Conservation (phyloP, 2,329 filamentous ascomycete species). For the Neoscytalidium dimidiatum region DNA sequence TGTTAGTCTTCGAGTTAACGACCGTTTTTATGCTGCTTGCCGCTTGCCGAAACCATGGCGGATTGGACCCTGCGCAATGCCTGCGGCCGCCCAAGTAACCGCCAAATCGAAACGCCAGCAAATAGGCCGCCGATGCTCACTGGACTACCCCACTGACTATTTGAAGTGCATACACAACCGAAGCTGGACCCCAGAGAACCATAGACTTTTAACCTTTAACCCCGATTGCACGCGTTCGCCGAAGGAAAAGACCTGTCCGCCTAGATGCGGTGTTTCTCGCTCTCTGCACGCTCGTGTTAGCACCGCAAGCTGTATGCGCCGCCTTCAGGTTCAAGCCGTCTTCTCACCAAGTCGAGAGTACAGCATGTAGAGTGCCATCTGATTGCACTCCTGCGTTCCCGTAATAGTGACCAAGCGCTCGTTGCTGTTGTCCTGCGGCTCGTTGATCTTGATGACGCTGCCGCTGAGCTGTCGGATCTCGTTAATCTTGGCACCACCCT, state of each 20-base stretch:
- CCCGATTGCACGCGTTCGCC: slow-evolving; percentile 14
- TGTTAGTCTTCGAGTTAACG: background rate
- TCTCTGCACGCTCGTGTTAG: slow-evolving; percentile 24
- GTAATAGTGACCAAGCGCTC: slow-evolving; percentile 97
- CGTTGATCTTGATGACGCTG: slow-evolving; percentile 99
- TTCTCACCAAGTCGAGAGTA: slow-evolving; percentile 88
- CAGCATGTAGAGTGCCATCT: slow-evolving; percentile 99
- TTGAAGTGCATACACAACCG: slow-evolving; percentile 12
- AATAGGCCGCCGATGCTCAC: slow-evolving; percentile 13
- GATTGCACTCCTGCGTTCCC: slow-evolving; percentile 96
- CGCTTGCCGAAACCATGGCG: background rate
- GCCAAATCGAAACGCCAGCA: slow-evolving; percentile 14
- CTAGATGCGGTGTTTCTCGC: slow-evolving; percentile 26
- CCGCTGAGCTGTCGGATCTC: slow-evolving; percentile 96
- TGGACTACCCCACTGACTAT: slow-evolving; percentile 1
- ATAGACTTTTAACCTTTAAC: slow-evolving; percentile 19
- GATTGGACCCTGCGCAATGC: background rate
- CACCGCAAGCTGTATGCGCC: background rate
- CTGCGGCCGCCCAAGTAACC: background rate
- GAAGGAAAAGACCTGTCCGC: slow-evolving; percentile 11
- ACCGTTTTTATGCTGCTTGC: slow-evolving; percentile 1
- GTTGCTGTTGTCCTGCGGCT: slow-evolving; percentile 98
- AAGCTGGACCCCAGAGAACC: slow-evolving; percentile 11
- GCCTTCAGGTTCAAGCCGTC: background rate
- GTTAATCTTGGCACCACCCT: slow-evolving; percentile 98